phyloP scores from a whole-genome alignment of 345 rosid species.

The Brassica napus region Da-Ae NC_063449.1:47920001-47920500 shows the following conservation, averaged over 20 bases:
- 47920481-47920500: slow-evolving; percentile 13
- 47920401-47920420: slow-evolving; percentile 29
- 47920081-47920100: neutral
- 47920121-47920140: slow-evolving; percentile 41
- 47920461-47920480: slow-evolving; percentile 6
- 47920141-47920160: slow-evolving; percentile 63
- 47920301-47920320: slow-evolving; percentile 21
- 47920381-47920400: neutral
- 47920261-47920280: slow-evolving; percentile 2
- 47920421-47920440: slow-evolving; percentile 18
- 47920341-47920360: slow-evolving; percentile 43
- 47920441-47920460: slow-evolving; percentile 6
- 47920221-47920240: slow-evolving; percentile 49
- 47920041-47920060: slow-evolving; percentile 4
- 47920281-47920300: slow-evolving; percentile 16
- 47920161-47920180: slow-evolving; percentile 66
- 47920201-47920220: slow-evolving; percentile 88
- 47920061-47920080: neutral
- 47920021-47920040: slow-evolving; percentile 2
- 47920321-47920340: slow-evolving; percentile 26
- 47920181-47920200: slow-evolving; percentile 57
- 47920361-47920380: slow-evolving; percentile 46
- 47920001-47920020: neutral
- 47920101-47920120: neutral
- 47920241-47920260: slow-evolving; percentile 13